These are phyloP conservation scores for Cornus controversa DNA, from an alignment of 148 eudicot species.

Conservation along the genomic window DNA sequence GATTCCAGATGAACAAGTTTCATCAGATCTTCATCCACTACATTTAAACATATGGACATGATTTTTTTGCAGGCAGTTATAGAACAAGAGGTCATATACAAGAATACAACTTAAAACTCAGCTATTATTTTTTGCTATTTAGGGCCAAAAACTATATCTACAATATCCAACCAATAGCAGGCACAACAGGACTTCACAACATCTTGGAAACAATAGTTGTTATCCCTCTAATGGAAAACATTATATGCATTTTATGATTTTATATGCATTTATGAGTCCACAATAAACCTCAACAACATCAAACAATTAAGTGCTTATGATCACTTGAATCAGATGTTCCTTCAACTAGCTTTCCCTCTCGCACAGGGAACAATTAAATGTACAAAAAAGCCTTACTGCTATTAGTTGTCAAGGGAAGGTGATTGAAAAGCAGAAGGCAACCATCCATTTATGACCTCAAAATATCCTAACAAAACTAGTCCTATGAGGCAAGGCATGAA, in stretches of 20 bases:
- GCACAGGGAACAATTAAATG: neutral
- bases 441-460: conserved; percentile 1
- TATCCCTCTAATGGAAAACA: no score
- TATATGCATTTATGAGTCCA: neutral
- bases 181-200: neutral
- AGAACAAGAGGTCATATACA: no score
- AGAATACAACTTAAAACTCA: no score
- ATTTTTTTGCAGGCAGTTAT: no score
- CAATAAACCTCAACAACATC: neutral
- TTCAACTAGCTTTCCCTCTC: neutral
- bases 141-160: neutral
- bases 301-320: neutral
- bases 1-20: conserved; percentile 18
- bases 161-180: neutral
- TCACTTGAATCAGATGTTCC: conserved; percentile 1
- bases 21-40: conserved; percentile 27
- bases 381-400: no score
- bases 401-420: neutral
- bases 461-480: no score
- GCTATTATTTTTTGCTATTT: neutral
- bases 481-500: no score
- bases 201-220: neutral
- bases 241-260: no score
- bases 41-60: neutral
- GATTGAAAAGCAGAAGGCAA: neutral